phyloP scores from a whole-genome alignment of 352 stramenopile species.

The Elongisporangium prolatum region DNA sequence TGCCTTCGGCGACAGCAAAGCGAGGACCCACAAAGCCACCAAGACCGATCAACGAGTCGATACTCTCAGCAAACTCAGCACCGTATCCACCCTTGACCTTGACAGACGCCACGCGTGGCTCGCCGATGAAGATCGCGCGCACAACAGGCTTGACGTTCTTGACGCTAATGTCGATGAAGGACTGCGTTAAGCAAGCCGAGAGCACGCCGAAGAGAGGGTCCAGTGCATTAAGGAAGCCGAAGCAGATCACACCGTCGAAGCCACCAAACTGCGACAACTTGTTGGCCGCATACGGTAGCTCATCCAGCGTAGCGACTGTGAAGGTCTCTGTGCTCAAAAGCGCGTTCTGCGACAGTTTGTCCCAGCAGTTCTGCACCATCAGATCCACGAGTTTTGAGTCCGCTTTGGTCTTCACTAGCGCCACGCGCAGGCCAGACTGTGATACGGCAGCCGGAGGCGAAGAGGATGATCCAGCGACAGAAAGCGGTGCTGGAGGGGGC shows the following conservation, averaged over 20 bases:
- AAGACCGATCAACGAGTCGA: constrained; percentile 58
- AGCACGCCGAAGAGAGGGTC: constrained; percentile 64
- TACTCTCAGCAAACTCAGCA: constrained; percentile 51
- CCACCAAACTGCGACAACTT: constrained; percentile 63
- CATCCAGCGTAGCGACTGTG: constrained; percentile 58
- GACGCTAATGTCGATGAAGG: constrained; percentile 83
- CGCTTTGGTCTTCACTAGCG: constrained; percentile 70
- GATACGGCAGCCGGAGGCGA: constrained; percentile 1
- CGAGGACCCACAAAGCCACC: constrained; percentile 63
- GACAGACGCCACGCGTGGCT: constrained; percentile 64
- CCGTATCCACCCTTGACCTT: constrained; percentile 72
- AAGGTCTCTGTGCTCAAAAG: constrained; percentile 53
- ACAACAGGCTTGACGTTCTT: constrained; percentile 76
- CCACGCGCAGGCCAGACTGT: constrained; percentile 34
- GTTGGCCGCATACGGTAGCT: constrained; percentile 79
- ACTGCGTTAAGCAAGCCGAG: constrained; percentile 50
- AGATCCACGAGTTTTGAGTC: constrained; percentile 71
- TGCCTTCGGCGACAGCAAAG: constrained; percentile 26
- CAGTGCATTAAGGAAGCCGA: constrained; percentile 66
- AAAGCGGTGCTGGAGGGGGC: constrained; percentile 15
- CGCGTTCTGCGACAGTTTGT: constrained; percentile 28
- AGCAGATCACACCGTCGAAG: constrained; percentile 74
- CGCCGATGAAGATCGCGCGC: constrained; percentile 74
- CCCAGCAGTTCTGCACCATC: constrained; percentile 63
- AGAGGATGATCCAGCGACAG: constrained; percentile 5